Evolutionary conservation across 2,329 filamentous ascomycete species (phyloP), one percentile per base, ranked within the genome.

Genomic region (Paracoccidioides lutzii): DNA sequence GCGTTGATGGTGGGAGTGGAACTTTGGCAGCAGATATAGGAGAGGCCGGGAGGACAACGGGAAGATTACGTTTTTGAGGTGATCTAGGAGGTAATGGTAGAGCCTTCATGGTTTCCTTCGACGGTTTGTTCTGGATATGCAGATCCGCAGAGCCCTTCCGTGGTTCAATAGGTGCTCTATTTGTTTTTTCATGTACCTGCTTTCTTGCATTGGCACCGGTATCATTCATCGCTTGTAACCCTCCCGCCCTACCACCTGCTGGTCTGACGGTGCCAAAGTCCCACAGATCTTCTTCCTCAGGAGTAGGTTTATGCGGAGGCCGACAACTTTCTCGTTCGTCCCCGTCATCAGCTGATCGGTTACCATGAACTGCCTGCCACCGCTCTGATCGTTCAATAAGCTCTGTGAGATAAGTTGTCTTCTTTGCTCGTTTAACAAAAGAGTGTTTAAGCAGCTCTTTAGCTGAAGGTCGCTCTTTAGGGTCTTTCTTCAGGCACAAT

Each of bases 261-360:
- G 94, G 84, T 56, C 90, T 81, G 53, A 98, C 88, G 0, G 93
- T 98, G 45, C 93, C 93, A 75, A 98, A 98, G 70, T 98, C 93
- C 93, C 93, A 98, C 67, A 97, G 82, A 69, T 97, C 93, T 68
- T 96, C 88, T 38, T 86, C 79, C 56, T 84, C 79, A 0, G 75
- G 71, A n/a, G 73, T 69, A 60, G 69, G 64, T 53, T 70, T 62
- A 53, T 68, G 64, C 48, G 71, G 65, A 56, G 76, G 71, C 57
- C 55, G 55, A 41, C 56, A 58, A 10, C 35, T n/a, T 46, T 48
- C 37, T 54, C 30, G 61, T 64, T 76, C 77, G 28, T 87, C 82
- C 33, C 78, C 75, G 32, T 81, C 78, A 6, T 89, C 86, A 1
- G 87, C 82, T 12, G 83, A 81, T 38, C 83, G 81, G 40, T 82